Conservation (phyloP, 352 stramenopile species). For the Phytopythium boreale region DNA sequence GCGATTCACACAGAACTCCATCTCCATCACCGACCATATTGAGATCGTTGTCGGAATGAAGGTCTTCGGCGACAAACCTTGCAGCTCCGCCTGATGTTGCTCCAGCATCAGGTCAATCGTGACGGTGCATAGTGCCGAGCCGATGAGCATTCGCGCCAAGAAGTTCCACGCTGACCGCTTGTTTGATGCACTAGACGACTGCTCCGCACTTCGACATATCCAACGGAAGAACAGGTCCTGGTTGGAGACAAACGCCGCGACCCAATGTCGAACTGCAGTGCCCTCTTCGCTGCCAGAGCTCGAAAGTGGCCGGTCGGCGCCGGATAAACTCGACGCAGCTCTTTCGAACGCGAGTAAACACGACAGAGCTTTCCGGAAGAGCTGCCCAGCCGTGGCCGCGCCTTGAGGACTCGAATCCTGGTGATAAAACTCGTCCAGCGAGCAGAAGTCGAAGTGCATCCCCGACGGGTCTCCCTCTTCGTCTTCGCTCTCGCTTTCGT, state of each 20-base stretch:
- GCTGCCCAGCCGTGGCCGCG: conserved; percentile 31
- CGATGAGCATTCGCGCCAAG: conserved; percentile 42
- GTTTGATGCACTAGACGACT: conserved; percentile 9
- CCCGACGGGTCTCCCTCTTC: conserved; percentile 25
- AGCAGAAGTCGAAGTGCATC: conserved; percentile 30
- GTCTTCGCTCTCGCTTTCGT: conserved; percentile 19
- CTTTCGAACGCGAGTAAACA: conserved; percentile 45
- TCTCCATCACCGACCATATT: conserved; percentile 50
- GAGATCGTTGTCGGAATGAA: conserved; percentile 17
- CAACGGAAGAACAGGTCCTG: conserved; percentile 56
- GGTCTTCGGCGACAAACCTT: neutral
- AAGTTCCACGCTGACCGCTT: conserved; percentile 39
- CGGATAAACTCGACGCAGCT: conserved; percentile 2
- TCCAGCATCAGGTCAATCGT: conserved; percentile 30
- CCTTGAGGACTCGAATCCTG: conserved; percentile 45
- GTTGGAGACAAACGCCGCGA: conserved; percentile 44
- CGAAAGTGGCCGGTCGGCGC: neutral
- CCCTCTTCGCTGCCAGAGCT: neutral
- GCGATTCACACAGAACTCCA: conserved; percentile 51
- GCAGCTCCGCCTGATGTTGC: neutral
- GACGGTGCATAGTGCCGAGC: conserved; percentile 47
- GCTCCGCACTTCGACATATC: conserved; percentile 31
- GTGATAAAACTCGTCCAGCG: conserved; percentile 46
- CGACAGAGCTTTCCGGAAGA: conserved; percentile 46
- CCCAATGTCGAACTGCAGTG: conserved; percentile 25